A percentile compares a stretch with the other conserved stretches of the same genome.
phyloP scores from a whole-genome alignment of 257 asterid genomes.

The Petunia axillaris region DNA sequence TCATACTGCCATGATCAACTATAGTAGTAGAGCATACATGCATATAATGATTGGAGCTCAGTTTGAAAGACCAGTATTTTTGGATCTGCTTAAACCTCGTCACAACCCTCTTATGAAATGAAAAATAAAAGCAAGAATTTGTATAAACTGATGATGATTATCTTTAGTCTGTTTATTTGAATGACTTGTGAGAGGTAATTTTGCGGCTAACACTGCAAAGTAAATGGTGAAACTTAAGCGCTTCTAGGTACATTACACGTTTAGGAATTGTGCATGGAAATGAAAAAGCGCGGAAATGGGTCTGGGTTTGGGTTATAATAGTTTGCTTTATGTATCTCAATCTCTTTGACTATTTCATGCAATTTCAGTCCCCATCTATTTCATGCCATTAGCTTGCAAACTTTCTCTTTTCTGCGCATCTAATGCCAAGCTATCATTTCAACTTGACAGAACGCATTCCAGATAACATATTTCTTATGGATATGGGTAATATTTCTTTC shows the following conservation, averaged over 20 bases:
- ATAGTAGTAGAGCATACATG: not conserved
- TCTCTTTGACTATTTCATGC: not conserved
- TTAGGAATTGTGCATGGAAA: not conserved
- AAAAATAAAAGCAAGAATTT: not conserved
- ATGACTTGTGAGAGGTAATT: not conserved
- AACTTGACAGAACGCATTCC: constrained; percentile 40
- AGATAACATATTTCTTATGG: constrained; percentile 41
- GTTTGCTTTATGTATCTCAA: not conserved
- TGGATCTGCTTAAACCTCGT: not conserved
- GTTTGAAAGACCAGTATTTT: not conserved
- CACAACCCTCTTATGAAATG: not conserved
- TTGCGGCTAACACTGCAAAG: not conserved
- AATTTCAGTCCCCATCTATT: not conserved
- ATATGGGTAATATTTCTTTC: constrained; percentile 35
- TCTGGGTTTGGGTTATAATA: not conserved
- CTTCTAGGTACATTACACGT: not conserved
- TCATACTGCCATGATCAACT: not conserved
- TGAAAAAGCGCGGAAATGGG: not conserved
- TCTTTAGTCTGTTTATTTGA: not conserved
- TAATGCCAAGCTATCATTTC: not conserved
- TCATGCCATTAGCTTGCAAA: not conserved
- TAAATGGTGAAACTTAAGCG: not conserved
- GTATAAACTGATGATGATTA: not conserved
- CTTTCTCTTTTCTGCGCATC: not conserved
- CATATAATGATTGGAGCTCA: not conserved